phyloP scores from a whole-genome alignment of 345 rosid genomes.

The Salix brachista region DNA sequence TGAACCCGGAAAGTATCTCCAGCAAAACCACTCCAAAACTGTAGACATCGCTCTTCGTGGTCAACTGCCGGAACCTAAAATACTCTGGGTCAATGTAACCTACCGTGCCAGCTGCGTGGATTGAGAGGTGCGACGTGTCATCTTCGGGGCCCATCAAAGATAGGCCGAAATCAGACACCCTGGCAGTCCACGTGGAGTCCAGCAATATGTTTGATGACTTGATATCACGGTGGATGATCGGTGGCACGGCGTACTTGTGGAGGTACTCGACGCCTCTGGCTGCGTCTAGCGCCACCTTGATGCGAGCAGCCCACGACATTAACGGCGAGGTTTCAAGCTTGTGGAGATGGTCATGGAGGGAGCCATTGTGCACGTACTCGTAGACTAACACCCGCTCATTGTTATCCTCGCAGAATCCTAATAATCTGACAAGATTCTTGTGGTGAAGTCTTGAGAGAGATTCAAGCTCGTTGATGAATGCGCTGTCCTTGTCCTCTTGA shows the following conservation, averaged over 20 bases:
- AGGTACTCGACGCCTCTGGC: constrained; percentile 75
- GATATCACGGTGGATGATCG: constrained; percentile 77
- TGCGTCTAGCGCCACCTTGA: constrained; percentile 61
- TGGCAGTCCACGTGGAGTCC: constrained; percentile 48
- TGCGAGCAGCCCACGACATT: constrained; percentile 57
- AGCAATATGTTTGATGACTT: constrained; percentile 77
- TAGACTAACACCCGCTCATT: constrained; percentile 57
- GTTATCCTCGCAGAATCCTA: constrained; percentile 65
- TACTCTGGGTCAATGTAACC: constrained; percentile 87
- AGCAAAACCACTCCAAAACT: constrained; percentile 70
- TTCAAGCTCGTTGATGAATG: constrained; percentile 77
- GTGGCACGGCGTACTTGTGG: constrained; percentile 57
- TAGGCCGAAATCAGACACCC: constrained; percentile 78
- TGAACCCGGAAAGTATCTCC: constrained; percentile 55
- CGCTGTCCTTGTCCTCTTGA: constrained; percentile 56
- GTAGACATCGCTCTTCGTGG: constrained; percentile 67
- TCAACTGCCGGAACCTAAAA: constrained; percentile 61
- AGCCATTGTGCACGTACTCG: constrained; percentile 63
- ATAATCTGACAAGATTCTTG: constrained; percentile 59
- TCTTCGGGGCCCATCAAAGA: constrained; percentile 61
- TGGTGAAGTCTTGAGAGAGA: constrained; percentile 71
- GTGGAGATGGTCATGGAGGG: constrained; percentile 72
- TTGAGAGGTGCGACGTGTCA: constrained; percentile 53
- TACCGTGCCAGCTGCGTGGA: constrained; percentile 62
- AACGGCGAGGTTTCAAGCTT: constrained; percentile 37